These are phyloP conservation scores for Trichoderma sp. DNA, from an alignment of 2,329 filamentous ascomycete species.

Conservation along the genomic window DNA sequence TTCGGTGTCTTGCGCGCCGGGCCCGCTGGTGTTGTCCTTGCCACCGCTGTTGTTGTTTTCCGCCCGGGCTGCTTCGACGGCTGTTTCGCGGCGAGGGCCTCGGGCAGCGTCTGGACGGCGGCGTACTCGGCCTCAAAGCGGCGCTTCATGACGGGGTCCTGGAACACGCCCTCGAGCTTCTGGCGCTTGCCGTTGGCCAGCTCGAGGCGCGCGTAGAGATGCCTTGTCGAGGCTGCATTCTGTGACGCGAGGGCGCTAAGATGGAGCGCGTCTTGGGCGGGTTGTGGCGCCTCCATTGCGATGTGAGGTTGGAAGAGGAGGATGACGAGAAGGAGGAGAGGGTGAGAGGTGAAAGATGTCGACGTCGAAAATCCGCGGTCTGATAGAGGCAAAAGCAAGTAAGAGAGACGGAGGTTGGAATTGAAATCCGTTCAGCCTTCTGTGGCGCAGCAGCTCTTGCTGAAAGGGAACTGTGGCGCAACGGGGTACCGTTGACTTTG, in stretches of 20 bases:
- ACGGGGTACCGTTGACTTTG: too few species aligned
- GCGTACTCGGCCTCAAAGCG: constrained; percentile 76
- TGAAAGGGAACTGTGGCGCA: too few species aligned
- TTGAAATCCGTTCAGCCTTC: constrained; percentile 36
- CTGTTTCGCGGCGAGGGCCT: constrained; percentile 77
- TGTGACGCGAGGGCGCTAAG: constrained; percentile 42
- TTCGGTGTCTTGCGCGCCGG: constrained; percentile 40
- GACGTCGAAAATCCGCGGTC: neutral
- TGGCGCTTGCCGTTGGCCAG: constrained; percentile 43
- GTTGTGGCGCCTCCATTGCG: constrained; percentile 42
- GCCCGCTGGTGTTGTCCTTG: constrained; percentile 42
- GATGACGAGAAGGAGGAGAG: neutral
- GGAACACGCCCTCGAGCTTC: constrained; percentile 42
- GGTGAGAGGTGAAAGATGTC: neutral
- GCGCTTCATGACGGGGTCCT: constrained; percentile 42
- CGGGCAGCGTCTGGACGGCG: constrained; percentile 74
- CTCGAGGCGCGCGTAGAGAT: constrained; percentile 39
- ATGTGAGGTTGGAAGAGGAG: too few species aligned
- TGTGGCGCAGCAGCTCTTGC: constrained; percentile 36
- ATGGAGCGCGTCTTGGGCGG: constrained; percentile 40
- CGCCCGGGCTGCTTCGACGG: constrained; percentile 50
- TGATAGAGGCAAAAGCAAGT: constrained; percentile 30
- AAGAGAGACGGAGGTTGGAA: constrained; percentile 28
- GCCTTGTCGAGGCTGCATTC: constrained; percentile 41
- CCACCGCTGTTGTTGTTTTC: constrained; percentile 54